Percentiles rank a stretch among this genome's conserved stretches.
Conservation (phyloP, 2,329 filamentous ascomycete species). For the Didymella sp. region DNA sequence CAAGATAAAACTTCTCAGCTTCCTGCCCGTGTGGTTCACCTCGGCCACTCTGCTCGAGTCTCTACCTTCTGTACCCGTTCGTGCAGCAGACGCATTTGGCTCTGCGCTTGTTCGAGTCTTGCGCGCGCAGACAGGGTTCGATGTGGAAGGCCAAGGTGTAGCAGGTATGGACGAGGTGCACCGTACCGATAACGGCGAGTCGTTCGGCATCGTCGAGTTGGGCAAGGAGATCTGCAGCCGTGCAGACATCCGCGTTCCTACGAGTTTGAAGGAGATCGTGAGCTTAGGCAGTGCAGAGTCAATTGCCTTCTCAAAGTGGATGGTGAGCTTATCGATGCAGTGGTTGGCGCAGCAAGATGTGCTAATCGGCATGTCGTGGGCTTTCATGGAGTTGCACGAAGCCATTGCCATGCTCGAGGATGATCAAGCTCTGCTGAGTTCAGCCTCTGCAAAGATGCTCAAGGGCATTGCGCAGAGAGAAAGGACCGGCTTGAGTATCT, state of each 20-base stretch:
- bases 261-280: slow-evolving; percentile 35
- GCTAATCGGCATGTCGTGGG: slow-evolving; percentile 45
- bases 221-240: slow-evolving; percentile 40
- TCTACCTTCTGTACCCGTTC: slow-evolving; percentile 47
- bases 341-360: slow-evolving; percentile 32
- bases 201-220: slow-evolving; percentile 44
- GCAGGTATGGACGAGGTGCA: slow-evolving; percentile 53
- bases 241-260: slow-evolving; percentile 23
- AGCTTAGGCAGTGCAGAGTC: slow-evolving; percentile 47
- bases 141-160: slow-evolving; percentile 44
- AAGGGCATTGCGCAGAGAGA: slow-evolving; percentile 21
- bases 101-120: slow-evolving; percentile 51
- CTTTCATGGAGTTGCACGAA: slow-evolving; percentile 39
- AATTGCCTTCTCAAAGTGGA: slow-evolving; percentile 37
- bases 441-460: neutral
- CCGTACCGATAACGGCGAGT: slow-evolving; percentile 29
- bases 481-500: slow-evolving; percentile 19
- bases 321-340: slow-evolving; percentile 25
- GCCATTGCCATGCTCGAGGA: slow-evolving; percentile 4
- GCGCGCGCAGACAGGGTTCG: slow-evolving; percentile 52
- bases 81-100: slow-evolving; percentile 41
- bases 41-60: slow-evolving; percentile 49
- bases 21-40: slow-evolving; percentile 52
- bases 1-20: slow-evolving; percentile 16
- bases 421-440: neutral